Evolutionary conservation across 2,329 filamentous ascomycete species (phyloP).

Genomic region (Pseudocercospora cruenta): DNA sequence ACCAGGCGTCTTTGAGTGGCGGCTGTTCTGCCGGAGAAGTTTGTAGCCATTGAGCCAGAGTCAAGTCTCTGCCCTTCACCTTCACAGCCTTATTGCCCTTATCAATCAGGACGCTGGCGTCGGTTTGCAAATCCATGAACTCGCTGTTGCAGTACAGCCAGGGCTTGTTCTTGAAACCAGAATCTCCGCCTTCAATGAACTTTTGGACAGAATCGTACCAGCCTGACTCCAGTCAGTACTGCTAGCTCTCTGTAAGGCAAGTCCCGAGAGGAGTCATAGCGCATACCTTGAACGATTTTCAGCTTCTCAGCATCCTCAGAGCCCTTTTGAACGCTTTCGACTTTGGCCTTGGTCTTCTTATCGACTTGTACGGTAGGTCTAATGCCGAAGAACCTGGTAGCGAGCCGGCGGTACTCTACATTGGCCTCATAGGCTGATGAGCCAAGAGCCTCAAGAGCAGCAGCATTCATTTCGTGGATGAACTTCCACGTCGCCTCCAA

Average conservation of each 20-base stretch:
- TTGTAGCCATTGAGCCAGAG: background rate
- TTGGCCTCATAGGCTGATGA: slow-evolving; percentile 6
- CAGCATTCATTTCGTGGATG: slow-evolving; percentile 6
- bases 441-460: slow-evolving; percentile 3
- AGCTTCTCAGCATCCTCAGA: background rate
- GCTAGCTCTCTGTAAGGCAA: background rate
- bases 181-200: background rate
- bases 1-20: background rate
- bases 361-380: background rate
- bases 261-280: background rate
- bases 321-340: background rate
- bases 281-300: background rate
- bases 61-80: background rate
- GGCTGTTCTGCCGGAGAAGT: background rate
- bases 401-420: slow-evolving; percentile 11
- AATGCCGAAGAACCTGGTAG: slow-evolving; percentile 20
- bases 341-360: slow-evolving; percentile 2
- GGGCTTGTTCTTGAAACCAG: background rate
- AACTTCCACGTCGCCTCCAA: slow-evolving; percentile 1
- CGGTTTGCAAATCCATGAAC: slow-evolving; percentile 8
- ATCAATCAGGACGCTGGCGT: background rate
- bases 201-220: slow-evolving; percentile 5
- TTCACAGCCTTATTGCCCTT: background rate
- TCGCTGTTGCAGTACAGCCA: slow-evolving; percentile 13
- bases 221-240: background rate